phyloP scores from a whole-genome alignment of 306 rosid genomes.

The Rubus parviflorus region DNA sequence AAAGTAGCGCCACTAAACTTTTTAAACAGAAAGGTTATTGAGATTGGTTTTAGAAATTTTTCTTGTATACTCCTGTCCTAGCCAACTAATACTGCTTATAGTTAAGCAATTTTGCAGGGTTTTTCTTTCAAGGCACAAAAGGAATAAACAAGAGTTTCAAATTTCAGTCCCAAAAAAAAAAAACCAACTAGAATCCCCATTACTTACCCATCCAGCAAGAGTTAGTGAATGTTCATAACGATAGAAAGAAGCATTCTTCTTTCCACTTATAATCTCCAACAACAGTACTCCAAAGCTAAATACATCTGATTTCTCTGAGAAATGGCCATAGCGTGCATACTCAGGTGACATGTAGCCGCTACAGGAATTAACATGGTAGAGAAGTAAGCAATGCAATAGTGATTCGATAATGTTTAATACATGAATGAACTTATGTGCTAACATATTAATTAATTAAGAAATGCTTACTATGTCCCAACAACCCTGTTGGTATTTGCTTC shows the following conservation, averaged over 20 bases:
- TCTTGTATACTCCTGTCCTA: neutral
- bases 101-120: too few relatives aligned
- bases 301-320: slow-evolving; percentile 23
- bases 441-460: too few relatives aligned
- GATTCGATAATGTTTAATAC: neutral
- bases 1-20: neutral
- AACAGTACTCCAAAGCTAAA: slow-evolving; percentile 22
- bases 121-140: neutral
- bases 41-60: too few relatives aligned
- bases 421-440: too few relatives aligned
- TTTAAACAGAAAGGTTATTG: too few relatives aligned
- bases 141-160: neutral
- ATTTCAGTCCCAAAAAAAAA: neutral
- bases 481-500: slow-evolving; percentile 19
- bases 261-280: slow-evolving; percentile 28
- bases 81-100: neutral
- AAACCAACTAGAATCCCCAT: too few relatives aligned
- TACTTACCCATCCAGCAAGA: slow-evolving; percentile 21
- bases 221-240: neutral
- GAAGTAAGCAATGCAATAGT: neutral
- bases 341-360: slow-evolving; percentile 31
- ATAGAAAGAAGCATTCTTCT: slow-evolving; percentile 19
- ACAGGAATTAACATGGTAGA: neutral
- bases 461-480: slow-evolving; percentile 29
- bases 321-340: slow-evolving; percentile 14